Conservation (phyloP, 169 alveolate genomes). For the Babesia caballi region DNA sequence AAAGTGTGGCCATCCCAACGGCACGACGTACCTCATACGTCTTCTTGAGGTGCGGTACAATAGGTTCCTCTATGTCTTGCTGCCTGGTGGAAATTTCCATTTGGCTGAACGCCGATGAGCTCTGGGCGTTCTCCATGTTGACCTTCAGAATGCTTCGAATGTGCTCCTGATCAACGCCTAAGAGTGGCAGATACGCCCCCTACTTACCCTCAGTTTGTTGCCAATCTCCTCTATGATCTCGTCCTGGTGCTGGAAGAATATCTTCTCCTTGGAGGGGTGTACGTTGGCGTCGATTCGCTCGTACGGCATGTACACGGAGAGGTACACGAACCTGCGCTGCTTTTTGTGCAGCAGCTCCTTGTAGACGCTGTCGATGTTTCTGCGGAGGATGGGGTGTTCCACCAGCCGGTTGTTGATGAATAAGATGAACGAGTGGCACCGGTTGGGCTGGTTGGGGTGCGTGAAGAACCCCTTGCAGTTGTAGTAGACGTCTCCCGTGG, state of each 20-base stretch:
- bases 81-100: background rate
- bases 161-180: conserved; percentile 18
- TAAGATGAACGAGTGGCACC: conserved; percentile 82
- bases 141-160: background rate
- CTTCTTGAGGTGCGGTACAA: conserved; percentile 12
- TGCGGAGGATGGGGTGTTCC: conserved; percentile 79
- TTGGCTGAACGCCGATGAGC: conserved; percentile 3
- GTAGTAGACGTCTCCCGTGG: conserved; percentile 51
- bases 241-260: conserved; percentile 84
- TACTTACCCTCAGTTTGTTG: conserved; percentile 54
- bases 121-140: conserved; percentile 5
- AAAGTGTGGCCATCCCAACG: background rate
- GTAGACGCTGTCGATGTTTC: conserved; percentile 61
- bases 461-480: conserved; percentile 80
- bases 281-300: conserved; percentile 95
- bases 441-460: conserved; percentile 76
- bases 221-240: conserved; percentile 74
- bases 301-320: conserved; percentile 90
- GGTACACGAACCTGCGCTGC: conserved; percentile 84
- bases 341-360: conserved; percentile 71
- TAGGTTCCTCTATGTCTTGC: background rate
- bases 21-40: background rate
- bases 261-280: conserved; percentile 95
- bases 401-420: conserved; percentile 96
- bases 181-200: background rate